These are phyloP conservation scores for Saksenaea vasiformis DNA, from an alignment of 371 early-diverging fungal genomes.

Conservation along the genomic window DNA sequence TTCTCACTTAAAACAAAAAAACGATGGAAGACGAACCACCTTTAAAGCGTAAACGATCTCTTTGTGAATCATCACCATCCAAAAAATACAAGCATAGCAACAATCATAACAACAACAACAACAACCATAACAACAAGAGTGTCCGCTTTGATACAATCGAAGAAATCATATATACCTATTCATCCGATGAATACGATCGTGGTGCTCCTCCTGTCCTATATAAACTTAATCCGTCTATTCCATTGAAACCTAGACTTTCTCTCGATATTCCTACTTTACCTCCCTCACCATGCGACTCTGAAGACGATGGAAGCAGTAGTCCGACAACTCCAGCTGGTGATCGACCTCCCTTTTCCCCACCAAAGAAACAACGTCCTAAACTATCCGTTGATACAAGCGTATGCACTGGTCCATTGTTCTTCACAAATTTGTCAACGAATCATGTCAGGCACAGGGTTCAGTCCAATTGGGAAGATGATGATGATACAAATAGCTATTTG, in stretches of 20 bases:
- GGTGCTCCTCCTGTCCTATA: conserved; percentile 11
- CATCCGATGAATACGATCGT: conserved; percentile 18
- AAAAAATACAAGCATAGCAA: background rate
- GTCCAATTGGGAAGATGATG: conserved; percentile 1
- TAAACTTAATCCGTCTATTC: conserved; percentile 13
- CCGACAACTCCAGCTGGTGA: conserved; percentile 13
- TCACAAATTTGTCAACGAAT: conserved; percentile 21
- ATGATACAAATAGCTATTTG: conserved; percentile 14
- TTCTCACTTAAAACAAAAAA: background rate
- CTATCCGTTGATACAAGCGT: conserved; percentile 22
- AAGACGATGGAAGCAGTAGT: conserved; percentile 12
- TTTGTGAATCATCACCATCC: background rate
- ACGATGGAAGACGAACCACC: conserved; percentile 12
- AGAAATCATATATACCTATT: conserved; percentile 14
- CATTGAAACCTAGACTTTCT: conserved; percentile 12
- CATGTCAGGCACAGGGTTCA: conserved; percentile 9
- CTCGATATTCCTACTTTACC: conserved; percentile 14
- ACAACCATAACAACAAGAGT: conserved; percentile 1
- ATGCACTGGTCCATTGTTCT: conserved; percentile 22
- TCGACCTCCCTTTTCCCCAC: background rate
- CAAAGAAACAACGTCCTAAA: conserved; percentile 10
- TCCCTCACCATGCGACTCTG: background rate
- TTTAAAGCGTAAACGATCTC: conserved; percentile 17
- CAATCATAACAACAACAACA: background rate
- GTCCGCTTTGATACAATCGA: conserved; percentile 10